Base-by-base conservation (phyloP, 768 basidiomycete species). In the Pisolithus microcarpus region DNA sequence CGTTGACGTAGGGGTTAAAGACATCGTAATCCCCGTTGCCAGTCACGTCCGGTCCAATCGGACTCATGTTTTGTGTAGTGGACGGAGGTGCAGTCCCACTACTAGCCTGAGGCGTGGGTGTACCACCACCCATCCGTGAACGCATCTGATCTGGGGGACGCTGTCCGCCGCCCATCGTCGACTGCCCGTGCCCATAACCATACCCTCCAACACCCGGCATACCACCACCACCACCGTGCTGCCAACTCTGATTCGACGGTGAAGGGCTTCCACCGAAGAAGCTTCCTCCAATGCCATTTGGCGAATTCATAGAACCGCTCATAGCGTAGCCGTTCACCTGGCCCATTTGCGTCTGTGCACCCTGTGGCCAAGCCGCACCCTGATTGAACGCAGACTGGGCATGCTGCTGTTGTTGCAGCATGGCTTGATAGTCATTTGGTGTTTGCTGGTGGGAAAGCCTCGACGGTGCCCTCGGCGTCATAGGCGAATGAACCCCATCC, bases 1-100 rank as follows among this genome's bases (percentile, higher is more conserved):
- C 70, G 57, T 67, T 72, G 78, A 82, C 69, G 57, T 67, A 72
- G 79, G 82, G 84, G 61, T 78, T 80, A 63, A 82, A 79, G 54
- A 80, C 66, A 55, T 81, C 80, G 57, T 79, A 77, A 50, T 82
- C 82, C 58, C 62, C 71, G 47, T 67, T 49, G 36, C 72, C 69
- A 49, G 68, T 63, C 59, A 69, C 70, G 59, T 79, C 78, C 11
- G 34, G 34, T 58, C 61, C 62, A 50, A 68, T 64, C 51, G 72
- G 69, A 50, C 62, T 67, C 54, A 72, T 71, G 59, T 72, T 70
- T 65, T 72, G 73, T 9, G 34, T 46, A 7, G 28, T 18, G 13
- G 44, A 34, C 44, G 44, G 30, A 34, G 34, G 31, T 16, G 26
- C 26, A 9, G 43, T n/a, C 7, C 43, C 26, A 26, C 43, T 23